Percentiles rank a stretch among this genome's conserved stretches.
phyloP scores from a whole-genome alignment of 139 green algal genomes.

The Klebsormidium nitens region DNA sequence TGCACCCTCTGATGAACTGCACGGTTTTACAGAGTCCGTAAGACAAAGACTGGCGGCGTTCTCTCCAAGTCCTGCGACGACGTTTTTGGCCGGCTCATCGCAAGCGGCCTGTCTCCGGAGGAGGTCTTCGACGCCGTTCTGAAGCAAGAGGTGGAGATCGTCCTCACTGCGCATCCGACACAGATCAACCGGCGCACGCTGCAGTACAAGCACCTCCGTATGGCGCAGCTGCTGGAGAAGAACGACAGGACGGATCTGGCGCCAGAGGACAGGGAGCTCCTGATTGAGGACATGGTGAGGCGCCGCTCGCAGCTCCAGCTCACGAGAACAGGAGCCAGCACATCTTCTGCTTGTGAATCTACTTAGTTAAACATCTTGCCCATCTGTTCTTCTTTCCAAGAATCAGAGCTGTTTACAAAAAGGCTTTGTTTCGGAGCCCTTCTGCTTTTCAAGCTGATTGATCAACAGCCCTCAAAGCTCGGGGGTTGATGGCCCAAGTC shows the following conservation, averaged over 20 bases:
- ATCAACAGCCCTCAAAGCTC: no score
- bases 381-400: no score
- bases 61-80: conserved; percentile 42
- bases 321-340: no score
- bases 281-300: conserved; percentile 41
- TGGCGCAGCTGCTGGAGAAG: conserved; percentile 31
- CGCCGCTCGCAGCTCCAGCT: conserved; percentile 1
- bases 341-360: no score
- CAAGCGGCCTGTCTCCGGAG: conserved; percentile 56
- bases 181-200: conserved; percentile 81
- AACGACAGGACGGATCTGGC: conserved; percentile 36
- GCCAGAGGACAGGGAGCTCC: conserved; percentile 29
- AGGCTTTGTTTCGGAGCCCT: no score
- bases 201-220: conserved; percentile 45
- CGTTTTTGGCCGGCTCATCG: conserved; percentile 59
- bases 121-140: conserved; percentile 63
- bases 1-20: no score
- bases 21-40: no score
- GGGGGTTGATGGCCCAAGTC: no score
- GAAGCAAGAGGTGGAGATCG: conserved; percentile 42
- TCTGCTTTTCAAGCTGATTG: no score
- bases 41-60: no score
- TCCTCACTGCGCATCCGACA: conserved; percentile 79
- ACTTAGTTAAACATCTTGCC: no score
- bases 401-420: no score